Conservation (phyloP, 2,329 filamentous ascomycete genomes). For the Botrytis porri region DNA sequence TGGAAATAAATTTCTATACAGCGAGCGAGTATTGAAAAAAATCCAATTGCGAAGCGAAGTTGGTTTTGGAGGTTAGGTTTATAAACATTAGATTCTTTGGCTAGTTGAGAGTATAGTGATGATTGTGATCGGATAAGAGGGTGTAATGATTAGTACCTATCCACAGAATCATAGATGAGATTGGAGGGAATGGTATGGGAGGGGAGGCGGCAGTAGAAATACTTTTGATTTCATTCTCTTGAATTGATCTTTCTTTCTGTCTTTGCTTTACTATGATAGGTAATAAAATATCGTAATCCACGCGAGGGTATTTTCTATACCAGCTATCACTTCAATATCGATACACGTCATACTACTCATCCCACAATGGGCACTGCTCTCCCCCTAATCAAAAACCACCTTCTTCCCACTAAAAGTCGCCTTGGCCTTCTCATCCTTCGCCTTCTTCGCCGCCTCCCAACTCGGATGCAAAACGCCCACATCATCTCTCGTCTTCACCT, state of each 20-base stretch:
- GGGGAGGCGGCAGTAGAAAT: too few relatives aligned
- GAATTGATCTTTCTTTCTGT: not conserved
- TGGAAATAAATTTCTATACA: not conserved
- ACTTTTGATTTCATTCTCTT: not conserved
- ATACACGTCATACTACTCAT: not conserved
- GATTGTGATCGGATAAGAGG: not conserved
- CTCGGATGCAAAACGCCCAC: slow-evolving; percentile 57
- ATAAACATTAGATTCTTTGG: not conserved
- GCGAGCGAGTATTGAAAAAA: not conserved
- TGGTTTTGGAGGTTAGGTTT: not conserved
- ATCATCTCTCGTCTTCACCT: slow-evolving; percentile 46
- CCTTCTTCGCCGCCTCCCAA: slow-evolving; percentile 57
- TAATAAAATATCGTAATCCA: not conserved
- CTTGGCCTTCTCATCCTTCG: slow-evolving; percentile 54
- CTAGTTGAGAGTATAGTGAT: not conserved
- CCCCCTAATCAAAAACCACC: slow-evolving; percentile 53
- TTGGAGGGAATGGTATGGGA: not conserved
- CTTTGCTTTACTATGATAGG: not conserved
- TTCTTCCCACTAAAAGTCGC: slow-evolving; percentile 55
- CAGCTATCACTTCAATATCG: not conserved
- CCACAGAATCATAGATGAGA: not conserved
- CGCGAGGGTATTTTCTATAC: not conserved
- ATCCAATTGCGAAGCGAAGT: not conserved
- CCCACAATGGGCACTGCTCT: too few relatives aligned
- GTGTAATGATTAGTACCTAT: not conserved